Evolutionary conservation across 345 rosid species (phyloP).

Genomic region (Clarkia xantiana): DNA sequence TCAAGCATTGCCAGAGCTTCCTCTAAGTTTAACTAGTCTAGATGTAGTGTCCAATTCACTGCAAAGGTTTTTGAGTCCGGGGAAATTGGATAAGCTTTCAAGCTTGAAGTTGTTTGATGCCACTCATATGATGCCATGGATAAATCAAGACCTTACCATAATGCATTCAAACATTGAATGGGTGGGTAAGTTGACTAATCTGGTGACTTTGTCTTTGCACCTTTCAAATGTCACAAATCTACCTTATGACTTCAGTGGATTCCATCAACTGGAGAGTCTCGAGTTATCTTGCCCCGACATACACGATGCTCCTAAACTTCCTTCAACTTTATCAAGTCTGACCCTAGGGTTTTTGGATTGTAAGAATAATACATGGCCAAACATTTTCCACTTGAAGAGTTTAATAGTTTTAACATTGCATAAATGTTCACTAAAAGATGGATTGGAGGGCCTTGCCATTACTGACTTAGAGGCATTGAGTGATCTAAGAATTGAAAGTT

Average conservation of each 20-base stretch:
- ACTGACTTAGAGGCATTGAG: not conserved
- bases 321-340: not conserved
- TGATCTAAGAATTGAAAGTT: not conserved
- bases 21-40: not conserved
- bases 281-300: not conserved
- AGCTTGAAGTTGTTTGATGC: conserved; percentile 1
- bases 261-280: not conserved
- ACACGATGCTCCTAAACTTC: not conserved
- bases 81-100: not conserved
- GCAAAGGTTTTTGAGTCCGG: not conserved
- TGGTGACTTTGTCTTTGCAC: not conserved
- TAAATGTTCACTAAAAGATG: not conserved
- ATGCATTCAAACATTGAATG: not conserved
- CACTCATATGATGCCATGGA: not conserved
- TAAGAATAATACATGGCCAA: not conserved
- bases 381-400: conserved; percentile 1
- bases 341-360: not conserved
- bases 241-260: not conserved
- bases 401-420: not conserved
- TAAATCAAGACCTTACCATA: not conserved
- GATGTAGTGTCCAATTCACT: not conserved
- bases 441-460: not conserved
- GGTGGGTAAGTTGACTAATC: not conserved
- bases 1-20: not conserved
- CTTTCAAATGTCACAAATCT: not conserved